Base-by-base conservation (phyloP, 345 rosid species). In the Punica granatum region DNA sequence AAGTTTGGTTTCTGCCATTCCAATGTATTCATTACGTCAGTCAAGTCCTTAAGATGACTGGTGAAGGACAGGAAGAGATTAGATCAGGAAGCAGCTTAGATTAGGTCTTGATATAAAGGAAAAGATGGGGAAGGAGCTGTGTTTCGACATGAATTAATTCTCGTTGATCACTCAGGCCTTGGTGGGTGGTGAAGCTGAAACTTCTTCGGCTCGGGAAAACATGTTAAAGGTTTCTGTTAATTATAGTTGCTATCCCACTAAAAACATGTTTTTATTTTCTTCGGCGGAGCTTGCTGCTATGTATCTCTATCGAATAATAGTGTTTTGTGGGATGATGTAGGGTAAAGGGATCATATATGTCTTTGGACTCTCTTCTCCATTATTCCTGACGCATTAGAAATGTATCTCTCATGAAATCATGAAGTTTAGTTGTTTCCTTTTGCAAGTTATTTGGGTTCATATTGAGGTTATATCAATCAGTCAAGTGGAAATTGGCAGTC, bases 221-320 rank as follows among this genome's bases (percentile, higher is more conserved):
- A 23, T 25, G 3, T 51, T 53, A n/a, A 3, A 51, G 8, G 28
- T 23, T 51, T n/a, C 23, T 51, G 58, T 51, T 51, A 51, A 59
- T 66, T 66, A 79, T 83, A 80, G 76, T 78, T 75, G 68, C 61
- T 75, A 63, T 75, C 58, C 51, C 53, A 48, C 44, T 66, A 19
- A 33, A 62, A 64, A 34, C 69, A 39, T 23, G 74, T 46, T 56
- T 67, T 56, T 67, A 65, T 35, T 25, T 65, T 64, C 19, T 26
- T 56, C 13, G 4, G 61, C 33, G 61, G 61, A 30, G 61, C 12
- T 26, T 23, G 30, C 4, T 13, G n/a, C 3, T 30, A 6, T 30
- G 34, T 56, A 0, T 28, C 34, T 26, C 25, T 56, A 33, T 26
- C 61, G 10, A 56, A 56, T 56, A 30, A 56, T 7, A 26, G 26